phyloP scores from a whole-genome alignment of 768 basidiomycete species.

The Rickenella mellea region DNA sequence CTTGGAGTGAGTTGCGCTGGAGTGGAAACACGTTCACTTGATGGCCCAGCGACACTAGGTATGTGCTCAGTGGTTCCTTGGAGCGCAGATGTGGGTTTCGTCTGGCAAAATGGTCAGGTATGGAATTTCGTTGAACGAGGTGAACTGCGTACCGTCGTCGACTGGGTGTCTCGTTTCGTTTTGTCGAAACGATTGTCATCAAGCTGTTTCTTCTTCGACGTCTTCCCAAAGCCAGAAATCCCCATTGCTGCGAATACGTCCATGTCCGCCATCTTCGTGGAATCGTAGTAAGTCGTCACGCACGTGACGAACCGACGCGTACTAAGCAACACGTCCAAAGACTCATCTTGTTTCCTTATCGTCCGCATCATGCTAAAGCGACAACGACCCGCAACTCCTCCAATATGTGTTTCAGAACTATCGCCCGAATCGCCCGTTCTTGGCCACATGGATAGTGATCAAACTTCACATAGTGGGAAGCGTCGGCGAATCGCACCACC shows the following conservation, averaged over 20 bases:
- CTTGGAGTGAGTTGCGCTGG: not conserved
- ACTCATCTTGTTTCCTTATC: not conserved
- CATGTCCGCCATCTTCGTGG: slow-evolving; percentile 47
- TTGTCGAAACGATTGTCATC: slow-evolving; percentile 76
- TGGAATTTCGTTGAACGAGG: slow-evolving; percentile 1
- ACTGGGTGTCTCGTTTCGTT: slow-evolving; percentile 43
- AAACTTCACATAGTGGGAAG: slow-evolving; percentile 30
- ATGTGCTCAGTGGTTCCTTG: too few species aligned
- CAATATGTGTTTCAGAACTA: slow-evolving; percentile 3
- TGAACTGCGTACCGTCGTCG: slow-evolving; percentile 16
- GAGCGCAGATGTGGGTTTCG: not conserved
- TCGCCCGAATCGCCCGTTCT: slow-evolving; percentile 6
- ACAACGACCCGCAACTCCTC: slow-evolving; percentile 12
- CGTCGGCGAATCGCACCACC: slow-evolving; percentile 46
- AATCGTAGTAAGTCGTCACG: too few species aligned
- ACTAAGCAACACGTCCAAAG: too few species aligned
- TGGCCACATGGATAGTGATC: slow-evolving; percentile 18
- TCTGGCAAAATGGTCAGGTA: too few species aligned
- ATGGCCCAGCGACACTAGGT: too few species aligned
- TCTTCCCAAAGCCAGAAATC: slow-evolving; percentile 76
- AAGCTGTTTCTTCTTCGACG: slow-evolving; percentile 49
- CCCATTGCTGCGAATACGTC: slow-evolving; percentile 80
- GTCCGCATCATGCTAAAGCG: slow-evolving; percentile 11
- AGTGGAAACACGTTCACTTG: too few species aligned
- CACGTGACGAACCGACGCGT: too few species aligned